Conservation (phyloP, 208 protist genomes). For the Trypanosoma mega region DNA sequence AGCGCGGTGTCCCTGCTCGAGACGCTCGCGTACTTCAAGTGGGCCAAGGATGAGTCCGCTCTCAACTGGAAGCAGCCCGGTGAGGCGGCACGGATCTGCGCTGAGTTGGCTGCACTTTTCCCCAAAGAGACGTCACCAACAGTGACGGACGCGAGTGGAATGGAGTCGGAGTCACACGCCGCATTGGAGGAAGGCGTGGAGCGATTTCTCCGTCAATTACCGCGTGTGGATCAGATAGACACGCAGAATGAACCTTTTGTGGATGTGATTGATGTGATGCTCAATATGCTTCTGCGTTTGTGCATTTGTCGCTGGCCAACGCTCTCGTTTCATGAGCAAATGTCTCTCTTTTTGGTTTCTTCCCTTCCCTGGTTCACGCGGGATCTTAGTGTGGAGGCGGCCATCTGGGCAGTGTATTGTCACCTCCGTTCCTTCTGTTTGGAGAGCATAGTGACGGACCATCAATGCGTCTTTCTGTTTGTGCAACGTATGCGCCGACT, state of each 20-base stretch:
- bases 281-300: conserved; percentile 25
- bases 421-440: conserved; percentile 1
- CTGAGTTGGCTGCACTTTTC: not conserved
- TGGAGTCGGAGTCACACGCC: too few species aligned
- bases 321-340: conserved; percentile 17
- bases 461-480: conserved; percentile 16
- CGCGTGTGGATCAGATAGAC: conserved; percentile 16
- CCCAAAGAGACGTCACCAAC: not conserved
- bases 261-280: conserved; percentile 28
- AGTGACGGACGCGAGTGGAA: not conserved
- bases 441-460: not conserved
- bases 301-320: conserved; percentile 20
- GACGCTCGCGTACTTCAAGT: conserved; percentile 44
- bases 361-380: conserved; percentile 24
- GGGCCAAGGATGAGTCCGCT: conserved; percentile 35
- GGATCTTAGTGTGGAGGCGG: conserved; percentile 15
- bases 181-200: too few species aligned
- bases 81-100: not conserved
- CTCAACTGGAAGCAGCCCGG: not conserved
- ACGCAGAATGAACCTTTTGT: not conserved
- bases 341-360: conserved; percentile 4
- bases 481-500: conserved; percentile 46
- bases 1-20: conserved; percentile 32
- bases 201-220: too few species aligned
- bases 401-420: conserved; percentile 16